These are phyloP conservation scores for Warburgia ugandensis DNA, from an alignment of 164 flowering plant genomes.

Conservation along the genomic window DNA sequence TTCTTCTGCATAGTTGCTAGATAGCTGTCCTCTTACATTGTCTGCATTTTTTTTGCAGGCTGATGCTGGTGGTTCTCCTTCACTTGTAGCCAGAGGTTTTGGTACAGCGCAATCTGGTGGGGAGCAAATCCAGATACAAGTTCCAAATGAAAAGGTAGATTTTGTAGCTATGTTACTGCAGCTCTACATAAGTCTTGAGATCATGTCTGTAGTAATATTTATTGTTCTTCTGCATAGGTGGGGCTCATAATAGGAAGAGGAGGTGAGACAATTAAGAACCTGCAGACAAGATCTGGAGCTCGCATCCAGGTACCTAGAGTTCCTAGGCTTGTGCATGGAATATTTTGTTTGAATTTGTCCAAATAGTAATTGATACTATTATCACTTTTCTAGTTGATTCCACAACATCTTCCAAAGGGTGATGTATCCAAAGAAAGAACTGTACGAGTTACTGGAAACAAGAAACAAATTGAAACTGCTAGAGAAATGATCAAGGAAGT, in stretches of 20 bases:
- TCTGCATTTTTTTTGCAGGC: constrained; percentile 45
- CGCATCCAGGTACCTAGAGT: constrained; percentile 86
- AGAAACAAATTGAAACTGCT: constrained; percentile 79
- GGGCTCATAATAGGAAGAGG: constrained; percentile 94
- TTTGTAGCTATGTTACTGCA: no score
- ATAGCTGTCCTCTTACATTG: no score
- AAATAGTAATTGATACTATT: no score
- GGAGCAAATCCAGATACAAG: constrained; percentile 81
- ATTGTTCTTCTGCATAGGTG: constrained; percentile 38
- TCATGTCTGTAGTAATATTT: no score
- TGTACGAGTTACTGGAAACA: constrained; percentile 79
- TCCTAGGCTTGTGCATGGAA: not conserved
- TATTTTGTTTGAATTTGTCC: no score
- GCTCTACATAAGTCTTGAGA: no score
- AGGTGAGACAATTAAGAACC: constrained; percentile 81
- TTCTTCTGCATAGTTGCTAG: no score
- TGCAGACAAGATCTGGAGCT: constrained; percentile 90
- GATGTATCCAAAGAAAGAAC: constrained; percentile 79
- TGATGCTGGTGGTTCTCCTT: constrained; percentile 96
- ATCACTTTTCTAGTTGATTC: constrained; percentile 54
- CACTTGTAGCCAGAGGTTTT: constrained; percentile 89
- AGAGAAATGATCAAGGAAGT: constrained; percentile 83
- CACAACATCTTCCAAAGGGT: constrained; percentile 81
- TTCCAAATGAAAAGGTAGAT: constrained; percentile 98
- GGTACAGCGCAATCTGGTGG: constrained; percentile 50